Conservation (phyloP, 768 basidiomycete genomes). For the Panus rudis region DNA sequence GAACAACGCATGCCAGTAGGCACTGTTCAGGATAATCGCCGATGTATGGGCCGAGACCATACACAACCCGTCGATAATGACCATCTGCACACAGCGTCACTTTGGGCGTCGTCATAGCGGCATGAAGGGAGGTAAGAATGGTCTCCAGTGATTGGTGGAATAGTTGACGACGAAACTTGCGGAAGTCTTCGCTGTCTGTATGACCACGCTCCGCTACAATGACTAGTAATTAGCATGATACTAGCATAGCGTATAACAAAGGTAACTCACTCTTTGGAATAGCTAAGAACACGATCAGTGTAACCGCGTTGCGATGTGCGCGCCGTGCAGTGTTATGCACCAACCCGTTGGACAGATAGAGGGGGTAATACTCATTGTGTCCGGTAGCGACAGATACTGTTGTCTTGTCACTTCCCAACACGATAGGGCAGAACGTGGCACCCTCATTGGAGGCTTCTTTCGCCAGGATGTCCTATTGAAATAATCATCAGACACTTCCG, state of each 20-base stretch:
- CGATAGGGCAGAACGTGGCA: conserved; percentile 7
- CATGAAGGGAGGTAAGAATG: conserved; percentile 7
- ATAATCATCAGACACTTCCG: background rate
- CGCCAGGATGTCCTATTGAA: conserved; percentile 7
- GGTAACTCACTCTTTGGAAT: conserved; percentile 10
- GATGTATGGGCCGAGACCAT: conserved; percentile 23
- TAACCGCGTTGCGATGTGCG: conserved; percentile 9
- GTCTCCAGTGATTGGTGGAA: conserved; percentile 8
- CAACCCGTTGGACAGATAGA: conserved; percentile 10
- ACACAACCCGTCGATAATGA: conserved; percentile 21
- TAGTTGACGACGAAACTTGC: conserved; percentile 11
- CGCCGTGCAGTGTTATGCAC: conserved; percentile 8
- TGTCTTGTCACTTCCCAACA: conserved; percentile 13
- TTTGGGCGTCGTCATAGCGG: conserved; percentile 12
- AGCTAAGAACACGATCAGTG: conserved; percentile 8
- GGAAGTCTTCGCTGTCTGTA: too few species aligned
- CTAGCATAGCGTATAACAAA: too few species aligned
- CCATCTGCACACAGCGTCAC: conserved; percentile 18
- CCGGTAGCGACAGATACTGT: conserved; percentile 14
- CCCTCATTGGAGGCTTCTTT: conserved; percentile 5
- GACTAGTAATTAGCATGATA: too few species aligned
- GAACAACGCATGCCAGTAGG: conserved; percentile 12
- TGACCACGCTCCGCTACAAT: too few species aligned
- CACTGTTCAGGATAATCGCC: conserved; percentile 29
- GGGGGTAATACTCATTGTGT: conserved; percentile 10